A percentile compares a stretch with the other conserved stretches of the same genome.
Conservation (phyloP, 176 grass and related monocot species). For the Musa beccarii region DNA sequence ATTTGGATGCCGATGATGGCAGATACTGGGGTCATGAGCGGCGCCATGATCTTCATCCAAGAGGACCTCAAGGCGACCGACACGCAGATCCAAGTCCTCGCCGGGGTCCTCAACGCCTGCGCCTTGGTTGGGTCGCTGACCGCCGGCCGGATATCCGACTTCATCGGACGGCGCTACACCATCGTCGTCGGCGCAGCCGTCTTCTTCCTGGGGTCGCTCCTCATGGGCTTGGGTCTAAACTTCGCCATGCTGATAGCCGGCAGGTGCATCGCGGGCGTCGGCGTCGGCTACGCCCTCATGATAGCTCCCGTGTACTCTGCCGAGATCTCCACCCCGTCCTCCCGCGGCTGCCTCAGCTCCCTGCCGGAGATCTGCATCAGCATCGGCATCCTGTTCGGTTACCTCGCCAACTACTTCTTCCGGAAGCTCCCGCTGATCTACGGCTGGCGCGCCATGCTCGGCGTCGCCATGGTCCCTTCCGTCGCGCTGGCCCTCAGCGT, state of each 20-base stretch:
- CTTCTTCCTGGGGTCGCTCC: constrained; percentile 8
- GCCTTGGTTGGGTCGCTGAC: background rate
- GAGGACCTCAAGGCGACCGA: background rate
- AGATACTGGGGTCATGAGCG: background rate
- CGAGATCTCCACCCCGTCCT: constrained; percentile 10
- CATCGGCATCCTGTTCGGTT: constrained; percentile 7
- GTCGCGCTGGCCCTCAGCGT: background rate
- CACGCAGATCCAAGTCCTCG: background rate
- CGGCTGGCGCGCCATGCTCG: constrained; percentile 18
- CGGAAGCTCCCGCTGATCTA: background rate
- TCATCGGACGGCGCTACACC: constrained; percentile 7
- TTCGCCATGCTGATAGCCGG: constrained; percentile 14
- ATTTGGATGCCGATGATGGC: background rate
- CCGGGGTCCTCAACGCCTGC: background rate
- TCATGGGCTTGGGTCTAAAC: constrained; percentile 13
- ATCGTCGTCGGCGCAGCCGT: constrained; percentile 7
- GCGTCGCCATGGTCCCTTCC: background rate
- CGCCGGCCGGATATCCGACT: constrained; percentile 6
- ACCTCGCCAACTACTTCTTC: constrained; percentile 13
- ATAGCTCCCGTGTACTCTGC: constrained; percentile 22
- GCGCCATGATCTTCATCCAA: background rate
- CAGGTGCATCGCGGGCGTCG: constrained; percentile 11
- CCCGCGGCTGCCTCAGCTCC: constrained; percentile 13
- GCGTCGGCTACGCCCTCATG: constrained; percentile 17
- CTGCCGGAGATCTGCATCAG: constrained; percentile 22